These are phyloP conservation scores for Aspergillus indologenus DNA, from an alignment of 495 filamentous ascomycete species.

Conservation along the genomic window DNA sequence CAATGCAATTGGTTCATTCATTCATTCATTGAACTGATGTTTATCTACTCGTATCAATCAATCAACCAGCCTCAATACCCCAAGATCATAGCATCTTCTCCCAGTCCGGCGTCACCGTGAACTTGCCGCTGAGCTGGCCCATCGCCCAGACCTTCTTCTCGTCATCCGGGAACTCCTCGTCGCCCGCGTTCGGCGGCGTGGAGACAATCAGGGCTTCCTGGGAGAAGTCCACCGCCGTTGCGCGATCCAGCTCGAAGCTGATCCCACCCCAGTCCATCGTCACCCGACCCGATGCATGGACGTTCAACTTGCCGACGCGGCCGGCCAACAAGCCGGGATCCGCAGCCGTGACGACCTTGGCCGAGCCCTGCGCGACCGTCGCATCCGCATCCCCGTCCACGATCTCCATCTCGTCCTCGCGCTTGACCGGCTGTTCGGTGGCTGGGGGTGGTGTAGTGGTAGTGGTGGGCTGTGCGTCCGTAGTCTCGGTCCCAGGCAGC, in stretches of 20 bases:
- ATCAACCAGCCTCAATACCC: not conserved
- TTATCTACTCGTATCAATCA: no score
- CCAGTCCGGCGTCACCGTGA: slow-evolving; percentile 50
- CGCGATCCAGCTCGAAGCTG: slow-evolving; percentile 45
- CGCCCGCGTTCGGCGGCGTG: slow-evolving; percentile 26
- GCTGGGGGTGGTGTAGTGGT: slow-evolving; percentile 13
- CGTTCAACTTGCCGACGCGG: slow-evolving; percentile 53
- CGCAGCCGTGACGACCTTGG: slow-evolving; percentile 38
- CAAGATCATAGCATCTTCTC: slow-evolving; percentile 38
- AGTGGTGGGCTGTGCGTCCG: slow-evolving; percentile 17
- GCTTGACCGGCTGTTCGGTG: slow-evolving; percentile 23
- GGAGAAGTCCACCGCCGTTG: slow-evolving; percentile 41
- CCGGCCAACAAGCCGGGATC: slow-evolving; percentile 51
- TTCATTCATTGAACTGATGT: not conserved
- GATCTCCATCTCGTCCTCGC: slow-evolving; percentile 32
- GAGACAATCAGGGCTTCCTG: slow-evolving; percentile 47
- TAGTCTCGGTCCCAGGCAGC: slow-evolving; percentile 25
- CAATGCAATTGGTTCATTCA: not conserved
- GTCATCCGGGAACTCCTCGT: slow-evolving; percentile 24
- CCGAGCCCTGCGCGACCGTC: slow-evolving; percentile 10
- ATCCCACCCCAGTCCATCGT: slow-evolving; percentile 51
- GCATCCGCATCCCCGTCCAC: slow-evolving; percentile 26
- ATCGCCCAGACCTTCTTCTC: slow-evolving; percentile 46
- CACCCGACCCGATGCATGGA: slow-evolving; percentile 49
- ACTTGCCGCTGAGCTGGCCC: slow-evolving; percentile 50